Evolutionary conservation across 2,329 filamentous ascomycete genomes (phyloP).

Genomic region (Intubia oerlemansii): DNA sequence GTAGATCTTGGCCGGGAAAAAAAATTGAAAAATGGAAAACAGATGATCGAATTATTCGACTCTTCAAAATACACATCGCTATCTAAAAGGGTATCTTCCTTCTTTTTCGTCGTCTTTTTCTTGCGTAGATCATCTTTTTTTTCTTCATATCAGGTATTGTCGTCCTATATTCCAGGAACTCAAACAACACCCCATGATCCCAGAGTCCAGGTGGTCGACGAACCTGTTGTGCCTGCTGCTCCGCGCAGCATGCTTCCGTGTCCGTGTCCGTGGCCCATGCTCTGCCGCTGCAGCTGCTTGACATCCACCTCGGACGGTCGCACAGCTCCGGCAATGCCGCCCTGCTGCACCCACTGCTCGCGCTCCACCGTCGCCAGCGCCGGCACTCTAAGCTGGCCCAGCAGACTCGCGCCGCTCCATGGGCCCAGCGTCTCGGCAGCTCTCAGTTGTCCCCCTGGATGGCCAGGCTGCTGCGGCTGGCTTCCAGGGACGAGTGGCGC

Average conservation of each 20-base stretch:
- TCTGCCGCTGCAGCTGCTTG: slow-evolving; percentile 38
- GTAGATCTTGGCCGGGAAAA: too few relatives aligned
- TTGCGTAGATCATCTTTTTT: too few relatives aligned
- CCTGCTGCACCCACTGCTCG: slow-evolving; percentile 49
- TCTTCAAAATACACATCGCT: too few relatives aligned
- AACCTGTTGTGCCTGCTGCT: slow-evolving; percentile 4
- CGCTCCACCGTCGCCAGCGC: slow-evolving; percentile 50
- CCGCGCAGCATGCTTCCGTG: too few relatives aligned
- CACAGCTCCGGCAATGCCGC: slow-evolving; percentile 35
- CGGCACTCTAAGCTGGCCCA: slow-evolving; percentile 45
- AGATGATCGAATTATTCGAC: too few relatives aligned
- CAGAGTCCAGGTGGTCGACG: slow-evolving; percentile 34
- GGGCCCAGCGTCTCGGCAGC: slow-evolving; percentile 48
- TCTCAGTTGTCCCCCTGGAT: slow-evolving; percentile 29
- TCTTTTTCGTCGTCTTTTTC: too few relatives aligned
- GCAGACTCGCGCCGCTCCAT: slow-evolving; percentile 53
- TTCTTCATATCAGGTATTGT: too few relatives aligned
- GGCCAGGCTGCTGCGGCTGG: slow-evolving; percentile 4
- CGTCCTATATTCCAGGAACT: too few relatives aligned
- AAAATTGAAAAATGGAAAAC: too few relatives aligned
- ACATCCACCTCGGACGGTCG: slow-evolving; percentile 36
- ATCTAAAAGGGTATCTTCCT: too few relatives aligned
- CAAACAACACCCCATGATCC: slow-evolving; percentile 36
- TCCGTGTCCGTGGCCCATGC: slow-evolving; percentile 29
- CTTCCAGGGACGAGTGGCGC: background rate